Base-by-base conservation (phyloP, 1,139 yeast genomes). In the Candida glucosophila region DNA sequence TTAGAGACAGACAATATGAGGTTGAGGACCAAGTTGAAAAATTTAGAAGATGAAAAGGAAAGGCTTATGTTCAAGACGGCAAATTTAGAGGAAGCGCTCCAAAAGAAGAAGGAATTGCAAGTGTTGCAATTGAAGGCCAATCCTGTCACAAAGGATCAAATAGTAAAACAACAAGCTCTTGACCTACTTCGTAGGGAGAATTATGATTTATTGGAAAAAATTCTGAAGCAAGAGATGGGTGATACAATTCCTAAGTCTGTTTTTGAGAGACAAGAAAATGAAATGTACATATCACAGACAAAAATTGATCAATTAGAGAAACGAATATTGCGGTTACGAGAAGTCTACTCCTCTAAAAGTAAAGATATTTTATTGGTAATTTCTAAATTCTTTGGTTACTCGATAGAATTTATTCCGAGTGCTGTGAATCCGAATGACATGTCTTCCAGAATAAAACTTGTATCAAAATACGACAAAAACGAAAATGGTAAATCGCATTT, bases 301-400 rank as follows among this genome's bases (percentile, higher is more conserved):
- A 67, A 70, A 28, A 51, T 77, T 3, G 66, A 65, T 21, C 71
- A 68, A 28, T 52, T 72, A 15, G 59, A 64, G 28, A 85, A 83
- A 47, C 59, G 75, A 28, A 65, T 67, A 22, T 60, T 52, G 16
- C 57, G 95, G 22, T 60, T 85, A 29, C 71, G 67, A 38, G 75
- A 76, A 35, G 67, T 73, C 9, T 85, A 75, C 44, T 54, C 74
- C n/a, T 67, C 70, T 31, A 80, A 81, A 46, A 77, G 92, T n/a
- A 55, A 67, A 20, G 92, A 82, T 43, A 76, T 82, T 28, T 58
- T 85, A 17, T 74, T 77, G 18, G 72, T 79, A 1, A 76, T 85
- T 1, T 73, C 77, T 25, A 65, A 77, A 8, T 62, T 80, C 21
- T 62, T 85, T 30, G 95, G 95, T 0, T 85, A 73, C 50, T 67